phyloP scores from a whole-genome alignment of 106 monocot genomes.

The Dactylorhiza incarnata region DNA sequence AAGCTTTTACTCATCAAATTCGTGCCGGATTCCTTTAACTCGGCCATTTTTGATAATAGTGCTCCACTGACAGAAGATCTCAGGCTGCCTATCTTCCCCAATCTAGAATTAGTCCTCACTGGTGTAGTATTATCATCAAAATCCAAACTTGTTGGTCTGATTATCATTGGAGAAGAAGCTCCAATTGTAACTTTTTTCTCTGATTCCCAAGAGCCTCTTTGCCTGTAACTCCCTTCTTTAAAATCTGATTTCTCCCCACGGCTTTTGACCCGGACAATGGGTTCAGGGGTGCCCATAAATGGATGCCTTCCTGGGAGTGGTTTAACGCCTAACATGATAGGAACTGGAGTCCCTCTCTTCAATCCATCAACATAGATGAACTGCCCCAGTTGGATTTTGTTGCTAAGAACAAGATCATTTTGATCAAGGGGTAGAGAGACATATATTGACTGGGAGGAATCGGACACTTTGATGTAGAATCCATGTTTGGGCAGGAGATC shows the following conservation, averaged over 20 bases:
- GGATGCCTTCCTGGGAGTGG: conserved; percentile 86
- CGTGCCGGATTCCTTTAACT: conserved; percentile 13
- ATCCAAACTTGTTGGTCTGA: conserved; percentile 44
- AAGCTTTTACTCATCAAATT: conserved; percentile 48
- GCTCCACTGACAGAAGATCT: conserved; percentile 19
- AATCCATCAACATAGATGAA: conserved; percentile 78
- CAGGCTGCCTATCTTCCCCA: conserved; percentile 4
- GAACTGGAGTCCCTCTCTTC: conserved; percentile 55
- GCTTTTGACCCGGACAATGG: conserved; percentile 15
- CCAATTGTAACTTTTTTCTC: conserved; percentile 17
- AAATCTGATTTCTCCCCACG: conserved; percentile 11
- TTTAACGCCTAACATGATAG: conserved; percentile 54
- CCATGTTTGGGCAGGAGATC: conserved; percentile 86
- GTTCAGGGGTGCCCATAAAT: conserved; percentile 65
- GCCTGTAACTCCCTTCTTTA: not conserved
- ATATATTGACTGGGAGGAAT: conserved; percentile 81
- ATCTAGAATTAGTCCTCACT: conserved; percentile 5
- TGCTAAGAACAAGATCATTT: conserved; percentile 77
- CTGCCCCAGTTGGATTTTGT: conserved; percentile 91
- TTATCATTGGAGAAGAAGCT: conserved; percentile 23
- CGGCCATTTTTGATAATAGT: conserved; percentile 17
- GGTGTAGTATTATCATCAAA: conserved; percentile 47
- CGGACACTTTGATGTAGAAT: conserved; percentile 92
- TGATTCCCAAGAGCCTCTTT: conserved; percentile 64
- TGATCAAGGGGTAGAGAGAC: conserved; percentile 62